phyloP scores from a whole-genome alignment of 2,329 filamentous ascomycete species.

The Huntiella moniliformis region DNA sequence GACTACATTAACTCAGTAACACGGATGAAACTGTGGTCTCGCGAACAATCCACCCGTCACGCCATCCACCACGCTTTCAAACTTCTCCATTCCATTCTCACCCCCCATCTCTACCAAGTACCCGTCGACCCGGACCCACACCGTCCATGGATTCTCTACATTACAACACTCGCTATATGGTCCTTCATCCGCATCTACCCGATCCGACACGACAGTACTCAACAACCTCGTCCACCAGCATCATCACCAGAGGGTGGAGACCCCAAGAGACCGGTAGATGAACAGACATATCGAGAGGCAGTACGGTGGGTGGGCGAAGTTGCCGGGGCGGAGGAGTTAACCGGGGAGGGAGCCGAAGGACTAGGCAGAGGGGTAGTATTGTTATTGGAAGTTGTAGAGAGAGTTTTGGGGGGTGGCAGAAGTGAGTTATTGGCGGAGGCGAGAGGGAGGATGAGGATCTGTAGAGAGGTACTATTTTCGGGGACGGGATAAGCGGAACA shows the following conservation, averaged over 20 bases:
- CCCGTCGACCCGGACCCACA: conserved; percentile 67
- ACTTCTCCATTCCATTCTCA: conserved; percentile 57
- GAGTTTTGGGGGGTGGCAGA: conserved; percentile 1
- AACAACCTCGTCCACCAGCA: conserved; percentile 4
- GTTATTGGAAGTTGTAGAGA: conserved; percentile 7
- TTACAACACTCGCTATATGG: conserved; percentile 72
- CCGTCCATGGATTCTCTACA: conserved; percentile 79
- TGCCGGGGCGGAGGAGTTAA: conserved; percentile 51
- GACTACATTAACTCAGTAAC: conserved; percentile 56
- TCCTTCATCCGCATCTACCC: conserved; percentile 41
- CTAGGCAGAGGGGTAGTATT: neutral
- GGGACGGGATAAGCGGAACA: neutral
- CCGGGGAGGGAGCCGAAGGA: conserved; percentile 39
- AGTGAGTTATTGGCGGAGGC: conserved; percentile 7
- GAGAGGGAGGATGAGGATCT: conserved; percentile 6
- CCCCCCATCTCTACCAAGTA: conserved; percentile 39
- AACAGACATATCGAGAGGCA: neutral
- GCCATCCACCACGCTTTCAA: conserved; percentile 71
- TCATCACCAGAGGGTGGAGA: neutral
- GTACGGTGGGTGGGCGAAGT: conserved; percentile 19
- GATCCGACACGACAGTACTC: conserved; percentile 3
- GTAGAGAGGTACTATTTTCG: conserved; percentile 3
- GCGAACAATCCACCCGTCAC: conserved; percentile 53
- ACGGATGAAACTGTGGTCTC: conserved; percentile 66
- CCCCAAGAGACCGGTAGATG: neutral